A percentile compares a stretch with the other conserved stretches of the same genome.
Conservation (phyloP, 1,139 yeast species). For the Wickerhamiella infanticola region DNA sequence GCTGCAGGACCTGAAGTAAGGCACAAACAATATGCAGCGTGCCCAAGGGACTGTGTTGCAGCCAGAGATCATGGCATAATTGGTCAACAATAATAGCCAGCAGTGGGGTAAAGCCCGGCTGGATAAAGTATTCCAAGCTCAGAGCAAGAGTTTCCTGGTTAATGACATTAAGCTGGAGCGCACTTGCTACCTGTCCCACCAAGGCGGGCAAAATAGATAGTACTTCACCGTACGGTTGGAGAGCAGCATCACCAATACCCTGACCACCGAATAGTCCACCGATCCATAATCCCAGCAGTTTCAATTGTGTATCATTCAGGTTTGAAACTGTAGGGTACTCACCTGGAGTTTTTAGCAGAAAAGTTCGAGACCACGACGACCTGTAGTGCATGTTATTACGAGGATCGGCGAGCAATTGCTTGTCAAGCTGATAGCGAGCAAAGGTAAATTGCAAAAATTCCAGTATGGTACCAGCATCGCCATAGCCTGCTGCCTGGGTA, state of each 20-base stretch:
- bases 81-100: slow-evolving; percentile 30
- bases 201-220: slow-evolving; percentile 56
- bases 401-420: slow-evolving; percentile 12
- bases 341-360: slow-evolving; percentile 1
- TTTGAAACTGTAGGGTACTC: slow-evolving; percentile 5
- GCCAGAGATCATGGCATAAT: slow-evolving; percentile 28
- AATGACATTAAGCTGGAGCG: slow-evolving; percentile 41
- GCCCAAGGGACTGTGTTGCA: slow-evolving; percentile 12
- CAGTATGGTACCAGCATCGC: slow-evolving; percentile 47
- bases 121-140: slow-evolving; percentile 51
- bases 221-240: slow-evolving; percentile 52
- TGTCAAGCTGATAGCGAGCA: slow-evolving; percentile 24
- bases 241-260: slow-evolving; percentile 72
- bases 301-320: slow-evolving; percentile 23
- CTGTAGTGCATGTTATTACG: not conserved
- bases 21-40: slow-evolving; percentile 8
- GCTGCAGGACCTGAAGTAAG: slow-evolving; percentile 1
- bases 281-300: slow-evolving; percentile 59
- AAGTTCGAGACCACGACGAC: slow-evolving; percentile 14
- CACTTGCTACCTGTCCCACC: slow-evolving; percentile 55
- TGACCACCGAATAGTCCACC: slow-evolving; percentile 69
- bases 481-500: slow-evolving; percentile 46
- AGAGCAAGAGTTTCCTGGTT: slow-evolving; percentile 35
- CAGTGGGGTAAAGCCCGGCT: slow-evolving; percentile 39
- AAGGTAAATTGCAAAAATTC: slow-evolving; percentile 35